Percentiles rank a stretch among this genome's conserved stretches.
phyloP scores from a whole-genome alignment of 768 basidiomycete species.

The Leccinellum rugosiceps region DNA sequence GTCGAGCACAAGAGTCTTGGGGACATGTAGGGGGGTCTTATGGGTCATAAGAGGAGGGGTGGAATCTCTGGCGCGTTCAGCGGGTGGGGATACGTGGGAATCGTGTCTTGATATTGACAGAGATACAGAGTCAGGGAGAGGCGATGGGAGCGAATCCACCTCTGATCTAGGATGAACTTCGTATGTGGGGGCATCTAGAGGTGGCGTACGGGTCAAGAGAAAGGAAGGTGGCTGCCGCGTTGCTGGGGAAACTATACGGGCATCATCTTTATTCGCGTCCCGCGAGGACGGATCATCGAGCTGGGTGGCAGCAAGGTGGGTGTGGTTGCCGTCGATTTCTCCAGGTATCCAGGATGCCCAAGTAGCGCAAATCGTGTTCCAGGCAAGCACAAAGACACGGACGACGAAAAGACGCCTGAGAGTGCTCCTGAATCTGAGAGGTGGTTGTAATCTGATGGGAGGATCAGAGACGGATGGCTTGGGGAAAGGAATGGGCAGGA shows the following conservation, averaged over 20 bases:
- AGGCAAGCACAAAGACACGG: constrained; percentile 63
- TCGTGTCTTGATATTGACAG: constrained; percentile 9
- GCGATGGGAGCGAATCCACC: constrained; percentile 19
- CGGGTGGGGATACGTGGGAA: constrained; percentile 16
- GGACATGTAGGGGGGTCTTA: constrained; percentile 73
- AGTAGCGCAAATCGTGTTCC: constrained; percentile 63
- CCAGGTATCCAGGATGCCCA: constrained; percentile 46
- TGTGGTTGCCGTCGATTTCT: constrained; percentile 20
- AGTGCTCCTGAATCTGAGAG: constrained; percentile 38
- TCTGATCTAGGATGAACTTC: constrained; percentile 13
- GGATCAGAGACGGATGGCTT: constrained; percentile 30
- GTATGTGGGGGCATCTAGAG: constrained; percentile 13
- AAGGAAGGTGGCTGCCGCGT: constrained; percentile 17
- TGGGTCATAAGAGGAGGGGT: constrained; percentile 49
- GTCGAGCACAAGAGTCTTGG: constrained; percentile 95
- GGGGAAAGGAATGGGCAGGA: constrained; percentile 38
- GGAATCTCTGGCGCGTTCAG: constrained; percentile 38
- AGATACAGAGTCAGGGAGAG: constrained; percentile 7
- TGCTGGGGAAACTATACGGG: constrained; percentile 19
- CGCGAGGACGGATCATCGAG: constrained; percentile 4
- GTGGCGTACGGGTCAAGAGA: constrained; percentile 24
- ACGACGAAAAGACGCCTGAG: constrained; percentile 66
- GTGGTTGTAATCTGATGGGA: constrained; percentile 35
- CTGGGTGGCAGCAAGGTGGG: constrained; percentile 5
- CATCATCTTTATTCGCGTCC: constrained; percentile 11